A percentile compares a stretch with the other conserved stretches of the same genome.
Conservation (phyloP, 2,329 filamentous ascomycete species). For the Aureobasidium sp. region DNA sequence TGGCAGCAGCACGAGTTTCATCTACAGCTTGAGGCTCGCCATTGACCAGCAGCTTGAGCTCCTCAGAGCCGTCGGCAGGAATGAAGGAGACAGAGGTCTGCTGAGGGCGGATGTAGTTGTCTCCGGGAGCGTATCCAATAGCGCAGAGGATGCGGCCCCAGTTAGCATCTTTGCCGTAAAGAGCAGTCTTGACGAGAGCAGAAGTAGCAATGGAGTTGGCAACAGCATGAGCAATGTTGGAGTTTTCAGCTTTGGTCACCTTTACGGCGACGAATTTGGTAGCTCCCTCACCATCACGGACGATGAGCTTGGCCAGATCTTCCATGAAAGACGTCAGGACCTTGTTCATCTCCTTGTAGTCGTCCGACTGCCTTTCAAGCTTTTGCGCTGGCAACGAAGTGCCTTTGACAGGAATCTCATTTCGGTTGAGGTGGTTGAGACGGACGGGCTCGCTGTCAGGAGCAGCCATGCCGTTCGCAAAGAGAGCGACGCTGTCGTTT, state of each 20-base stretch:
- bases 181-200: constrained; percentile 90
- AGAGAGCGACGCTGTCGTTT: constrained; percentile 88
- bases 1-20: constrained; percentile 68
- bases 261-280: constrained; percentile 96
- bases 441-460: constrained; percentile 16
- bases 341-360: constrained; percentile 62
- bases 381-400: background rate
- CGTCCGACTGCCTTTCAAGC: constrained; percentile 35
- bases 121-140: constrained; percentile 70
- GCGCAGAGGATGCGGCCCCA: constrained; percentile 97
- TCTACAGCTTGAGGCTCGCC: constrained; percentile 76
- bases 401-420: background rate
- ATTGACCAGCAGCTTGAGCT: constrained; percentile 68
- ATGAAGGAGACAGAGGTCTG: constrained; percentile 73
- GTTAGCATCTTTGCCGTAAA: constrained; percentile 96
- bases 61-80: constrained; percentile 66
- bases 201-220: constrained; percentile 85
- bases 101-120: constrained; percentile 58
- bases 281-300: constrained; percentile 92
- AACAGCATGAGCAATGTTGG: constrained; percentile 67
- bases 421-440: background rate
- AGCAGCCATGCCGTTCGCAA: constrained; percentile 85
- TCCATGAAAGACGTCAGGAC: constrained; percentile 72
- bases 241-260: constrained; percentile 64
- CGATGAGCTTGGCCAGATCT: constrained; percentile 83